Conservation (phyloP, 495 filamentous ascomycete genomes). For the Aspergillus diversus region DNA sequence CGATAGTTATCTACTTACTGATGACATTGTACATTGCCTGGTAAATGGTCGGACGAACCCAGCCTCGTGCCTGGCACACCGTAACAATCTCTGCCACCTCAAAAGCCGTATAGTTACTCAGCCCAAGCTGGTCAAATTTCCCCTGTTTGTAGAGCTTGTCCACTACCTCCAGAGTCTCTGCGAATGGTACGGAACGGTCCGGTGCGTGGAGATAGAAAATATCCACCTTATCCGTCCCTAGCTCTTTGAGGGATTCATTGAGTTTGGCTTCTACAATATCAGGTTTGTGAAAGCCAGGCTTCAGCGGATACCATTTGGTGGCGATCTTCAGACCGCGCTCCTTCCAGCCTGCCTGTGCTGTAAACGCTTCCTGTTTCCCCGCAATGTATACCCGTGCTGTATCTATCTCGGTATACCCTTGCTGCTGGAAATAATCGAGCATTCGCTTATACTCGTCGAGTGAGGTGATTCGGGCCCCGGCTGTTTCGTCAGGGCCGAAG, state of each 20-base stretch:
- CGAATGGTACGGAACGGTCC: slow-evolving; percentile 76
- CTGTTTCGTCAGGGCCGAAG: slow-evolving; percentile 53
- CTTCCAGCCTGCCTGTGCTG: slow-evolving; percentile 74
- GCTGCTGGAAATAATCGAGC: slow-evolving; percentile 69
- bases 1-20: slow-evolving; percentile 32
- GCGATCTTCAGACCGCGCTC: slow-evolving; percentile 80
- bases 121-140: slow-evolving; percentile 82
- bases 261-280: slow-evolving; percentile 63
- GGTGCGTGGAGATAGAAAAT: slow-evolving; percentile 88
- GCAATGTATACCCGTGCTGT: slow-evolving; percentile 76
- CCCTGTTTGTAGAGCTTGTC: slow-evolving; percentile 83
- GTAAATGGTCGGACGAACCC: slow-evolving; percentile 63
- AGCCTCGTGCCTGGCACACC: slow-evolving; percentile 73
- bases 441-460: slow-evolving; percentile 63
- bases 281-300: slow-evolving; percentile 61
- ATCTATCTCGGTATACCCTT: slow-evolving; percentile 79
- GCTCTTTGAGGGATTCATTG: slow-evolving; percentile 66
- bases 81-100: slow-evolving; percentile 89
- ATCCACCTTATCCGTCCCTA: slow-evolving; percentile 77
- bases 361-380: slow-evolving; percentile 81
- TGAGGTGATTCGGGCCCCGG: slow-evolving; percentile 72
- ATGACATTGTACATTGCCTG: slow-evolving; percentile 69
- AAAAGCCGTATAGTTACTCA: slow-evolving; percentile 85
- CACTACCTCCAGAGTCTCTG: slow-evolving; percentile 74
- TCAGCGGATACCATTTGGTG: slow-evolving; percentile 76